Conservation (phyloP, 75 land plant species). For the Pinus taeda region DNA sequence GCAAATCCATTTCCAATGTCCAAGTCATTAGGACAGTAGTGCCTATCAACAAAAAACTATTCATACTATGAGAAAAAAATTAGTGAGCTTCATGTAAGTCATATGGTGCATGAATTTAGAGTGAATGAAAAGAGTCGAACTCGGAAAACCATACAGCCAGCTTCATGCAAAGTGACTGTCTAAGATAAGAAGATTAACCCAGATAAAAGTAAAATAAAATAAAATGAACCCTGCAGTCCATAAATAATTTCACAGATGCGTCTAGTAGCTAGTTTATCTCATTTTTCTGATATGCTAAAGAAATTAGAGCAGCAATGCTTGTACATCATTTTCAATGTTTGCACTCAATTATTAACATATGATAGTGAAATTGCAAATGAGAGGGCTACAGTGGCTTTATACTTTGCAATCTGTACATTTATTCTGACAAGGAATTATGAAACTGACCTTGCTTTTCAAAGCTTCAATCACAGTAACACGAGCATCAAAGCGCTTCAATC, state of each 20-base stretch:
- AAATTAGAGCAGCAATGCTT: not conserved
- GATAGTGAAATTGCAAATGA: too few relatives aligned
- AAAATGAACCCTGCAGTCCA: too few relatives aligned
- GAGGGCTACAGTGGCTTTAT: not conserved
- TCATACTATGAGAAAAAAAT: too few relatives aligned
- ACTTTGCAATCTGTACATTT: not conserved
- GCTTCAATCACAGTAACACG: constrained; percentile 75
- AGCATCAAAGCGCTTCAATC: constrained; percentile 87
- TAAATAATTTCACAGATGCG: too few relatives aligned
- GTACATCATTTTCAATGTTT: not conserved
- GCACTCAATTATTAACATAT: not conserved
- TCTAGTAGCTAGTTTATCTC: too few relatives aligned
- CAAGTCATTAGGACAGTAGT: too few relatives aligned
- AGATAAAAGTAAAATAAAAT: not conserved
- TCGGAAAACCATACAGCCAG: not conserved
- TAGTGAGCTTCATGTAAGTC: too few relatives aligned
- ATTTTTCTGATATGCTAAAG: not conserved
- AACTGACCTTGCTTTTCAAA: constrained; percentile 63
- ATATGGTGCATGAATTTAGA: not conserved
- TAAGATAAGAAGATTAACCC: not conserved
- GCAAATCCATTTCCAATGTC: too few relatives aligned
- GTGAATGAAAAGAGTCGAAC: not conserved
- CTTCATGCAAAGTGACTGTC: not conserved
- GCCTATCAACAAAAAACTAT: too few relatives aligned
- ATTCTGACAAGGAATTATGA: not conserved